These are phyloP conservation scores for Thelonectria rubi DNA, from an alignment of 2,329 filamentous ascomycete genomes.

Conservation along the genomic window DNA sequence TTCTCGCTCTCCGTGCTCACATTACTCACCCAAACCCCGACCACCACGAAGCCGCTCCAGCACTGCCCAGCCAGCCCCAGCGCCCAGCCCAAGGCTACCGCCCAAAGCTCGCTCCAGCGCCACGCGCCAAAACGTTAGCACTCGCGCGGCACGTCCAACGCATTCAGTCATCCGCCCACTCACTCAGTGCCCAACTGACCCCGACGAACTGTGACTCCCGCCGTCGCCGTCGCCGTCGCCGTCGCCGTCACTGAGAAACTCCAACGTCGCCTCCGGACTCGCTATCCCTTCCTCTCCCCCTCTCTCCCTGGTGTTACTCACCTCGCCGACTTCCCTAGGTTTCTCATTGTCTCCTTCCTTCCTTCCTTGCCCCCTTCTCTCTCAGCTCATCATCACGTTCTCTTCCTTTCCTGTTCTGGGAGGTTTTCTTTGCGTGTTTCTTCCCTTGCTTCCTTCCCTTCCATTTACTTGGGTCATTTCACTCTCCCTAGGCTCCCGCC, in stretches of 20 bases:
- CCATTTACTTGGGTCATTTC: constrained; percentile 23
- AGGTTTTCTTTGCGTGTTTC: constrained; percentile 15
- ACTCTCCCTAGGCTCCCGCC: constrained; percentile 36
- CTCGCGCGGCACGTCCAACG: constrained; percentile 4
- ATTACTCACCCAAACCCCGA: constrained; percentile 25
- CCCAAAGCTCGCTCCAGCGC: constrained; percentile 5
- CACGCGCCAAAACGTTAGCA: neutral
- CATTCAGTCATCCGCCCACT: constrained; percentile 19
- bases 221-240: constrained; percentile 28
- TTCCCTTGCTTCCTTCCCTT: constrained; percentile 20
- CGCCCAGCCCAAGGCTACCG: constrained; percentile 33
- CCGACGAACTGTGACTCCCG: constrained; percentile 33
- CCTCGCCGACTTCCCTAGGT: constrained; percentile 25
- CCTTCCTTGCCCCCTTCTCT: constrained; percentile 18
- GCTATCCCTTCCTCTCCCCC: constrained; percentile 24
- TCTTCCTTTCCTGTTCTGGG: constrained; percentile 19
- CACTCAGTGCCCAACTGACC: constrained; percentile 30
- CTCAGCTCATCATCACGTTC: constrained; percentile 19
- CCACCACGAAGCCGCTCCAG: constrained; percentile 25
- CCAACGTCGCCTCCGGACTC: constrained; percentile 40
- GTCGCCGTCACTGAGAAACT: constrained; percentile 33
- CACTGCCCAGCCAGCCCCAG: constrained; percentile 38
- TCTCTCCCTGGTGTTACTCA: constrained; percentile 38
- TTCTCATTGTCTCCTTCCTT: constrained; percentile 17
- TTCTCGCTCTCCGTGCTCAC: constrained; percentile 18